These are phyloP conservation scores for Kalmusia sp. DNA, from an alignment of 2,329 filamentous ascomycete genomes.

Conservation along the genomic window DNA sequence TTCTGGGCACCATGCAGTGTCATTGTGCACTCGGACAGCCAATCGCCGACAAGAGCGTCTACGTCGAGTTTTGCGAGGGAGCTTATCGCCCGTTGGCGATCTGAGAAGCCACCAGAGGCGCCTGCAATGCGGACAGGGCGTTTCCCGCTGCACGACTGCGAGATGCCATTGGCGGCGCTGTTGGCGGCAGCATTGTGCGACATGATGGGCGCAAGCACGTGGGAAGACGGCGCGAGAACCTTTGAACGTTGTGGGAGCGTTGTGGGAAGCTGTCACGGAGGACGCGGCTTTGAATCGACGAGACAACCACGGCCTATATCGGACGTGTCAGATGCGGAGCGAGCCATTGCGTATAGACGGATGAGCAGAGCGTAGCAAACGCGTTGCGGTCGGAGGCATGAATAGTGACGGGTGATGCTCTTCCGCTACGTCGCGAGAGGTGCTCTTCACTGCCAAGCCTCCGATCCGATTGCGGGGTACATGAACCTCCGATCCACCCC, in stretches of 20 bases:
- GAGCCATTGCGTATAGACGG: background rate
- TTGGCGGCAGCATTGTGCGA: slow-evolving; percentile 1
- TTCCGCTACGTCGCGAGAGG: slow-evolving; percentile 11
- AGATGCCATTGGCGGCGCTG: background rate
- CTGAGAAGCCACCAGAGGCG: slow-evolving; percentile 50
- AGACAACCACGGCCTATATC: too few species aligned
- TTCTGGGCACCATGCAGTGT: slow-evolving; percentile 22
- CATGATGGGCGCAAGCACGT: too few species aligned
- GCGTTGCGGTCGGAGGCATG: background rate
- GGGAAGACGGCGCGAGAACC: too few species aligned
- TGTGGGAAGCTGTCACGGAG: background rate
- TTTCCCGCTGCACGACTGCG: background rate
- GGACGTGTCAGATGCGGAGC: background rate
- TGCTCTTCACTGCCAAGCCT: slow-evolving; percentile 14
- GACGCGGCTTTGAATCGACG: background rate
- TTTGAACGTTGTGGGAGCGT: too few species aligned
- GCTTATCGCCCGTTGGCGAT: slow-evolving; percentile 49
- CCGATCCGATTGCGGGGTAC: slow-evolving; percentile 7
- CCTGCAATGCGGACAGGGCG: slow-evolving; percentile 46
- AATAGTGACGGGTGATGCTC: slow-evolving; percentile 14
- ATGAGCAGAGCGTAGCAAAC: background rate
- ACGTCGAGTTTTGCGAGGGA: slow-evolving; percentile 41
- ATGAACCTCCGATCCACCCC: slow-evolving; percentile 6
- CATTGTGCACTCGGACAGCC: slow-evolving; percentile 30
- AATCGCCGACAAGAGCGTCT: slow-evolving; percentile 31